Percentiles rank a stretch among this genome's conserved stretches.
phyloP scores from a whole-genome alignment of 345 rosid genomes.

The Hibiscus syriacus region DNA sequence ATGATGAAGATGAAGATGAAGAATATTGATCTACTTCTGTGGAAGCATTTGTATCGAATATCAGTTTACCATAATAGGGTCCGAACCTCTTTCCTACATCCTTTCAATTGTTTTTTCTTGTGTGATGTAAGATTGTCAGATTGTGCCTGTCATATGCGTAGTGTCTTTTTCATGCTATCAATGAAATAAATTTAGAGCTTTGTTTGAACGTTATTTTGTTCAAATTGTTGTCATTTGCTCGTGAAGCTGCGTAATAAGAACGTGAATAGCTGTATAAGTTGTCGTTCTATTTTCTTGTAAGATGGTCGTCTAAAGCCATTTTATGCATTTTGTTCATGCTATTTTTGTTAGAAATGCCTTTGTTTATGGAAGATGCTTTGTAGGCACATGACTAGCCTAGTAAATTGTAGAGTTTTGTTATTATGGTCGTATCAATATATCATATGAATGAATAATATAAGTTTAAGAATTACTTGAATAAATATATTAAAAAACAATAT shows the following conservation, averaged over 20 bases:
- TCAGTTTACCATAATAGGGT: background rate
- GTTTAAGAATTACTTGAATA: too few relatives aligned
- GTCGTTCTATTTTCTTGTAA: background rate
- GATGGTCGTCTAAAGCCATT: background rate
- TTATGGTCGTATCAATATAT: too few relatives aligned
- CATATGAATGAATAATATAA: too few relatives aligned
- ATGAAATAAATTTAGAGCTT: background rate
- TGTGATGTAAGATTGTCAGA: background rate
- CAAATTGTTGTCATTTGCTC: background rate
- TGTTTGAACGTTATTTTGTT: background rate
- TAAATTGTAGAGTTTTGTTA: too few relatives aligned
- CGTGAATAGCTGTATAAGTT: background rate
- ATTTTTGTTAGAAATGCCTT: background rate
- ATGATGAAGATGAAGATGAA: slow-evolving; percentile 47
- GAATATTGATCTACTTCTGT: slow-evolving; percentile 27
- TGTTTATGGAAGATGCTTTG: too few relatives aligned
- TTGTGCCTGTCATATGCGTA: background rate
- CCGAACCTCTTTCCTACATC: background rate
- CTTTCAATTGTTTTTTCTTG: background rate
- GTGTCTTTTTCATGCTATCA: background rate
- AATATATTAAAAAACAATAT: too few relatives aligned
- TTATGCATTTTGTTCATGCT: background rate
- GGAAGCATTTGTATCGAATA: background rate
- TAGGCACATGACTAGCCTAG: too few relatives aligned
- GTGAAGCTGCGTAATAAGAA: background rate